Conservation (phyloP, 495 filamentous ascomycete species). For the Diplogelasinospora grovesii region DNA sequence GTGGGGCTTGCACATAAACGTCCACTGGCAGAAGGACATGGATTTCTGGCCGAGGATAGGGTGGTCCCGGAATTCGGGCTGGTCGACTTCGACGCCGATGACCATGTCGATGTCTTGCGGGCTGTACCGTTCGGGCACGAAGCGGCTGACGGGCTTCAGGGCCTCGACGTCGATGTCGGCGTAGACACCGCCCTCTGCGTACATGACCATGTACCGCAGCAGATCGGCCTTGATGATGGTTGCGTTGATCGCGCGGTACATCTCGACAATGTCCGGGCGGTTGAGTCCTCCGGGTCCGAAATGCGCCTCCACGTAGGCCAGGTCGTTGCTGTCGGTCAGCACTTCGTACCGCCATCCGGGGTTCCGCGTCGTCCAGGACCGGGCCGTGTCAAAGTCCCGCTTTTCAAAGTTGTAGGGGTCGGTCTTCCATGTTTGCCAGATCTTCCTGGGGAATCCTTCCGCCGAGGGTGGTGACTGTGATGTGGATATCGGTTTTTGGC, state of each 20-base stretch:
- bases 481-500: conserved; percentile 2
- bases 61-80: conserved; percentile 51
- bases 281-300: conserved; percentile 48
- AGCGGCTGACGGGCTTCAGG: conserved; percentile 37
- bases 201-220: conserved; percentile 49
- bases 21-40: conserved; percentile 60
- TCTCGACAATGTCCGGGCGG: conserved; percentile 50
- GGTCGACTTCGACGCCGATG: conserved; percentile 56
- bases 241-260: conserved; percentile 45
- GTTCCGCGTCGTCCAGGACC: conserved; percentile 52
- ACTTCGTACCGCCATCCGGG: conserved; percentile 54
- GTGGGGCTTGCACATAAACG: conserved; percentile 51
- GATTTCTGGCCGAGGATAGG: conserved; percentile 54
- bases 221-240: conserved; percentile 56
- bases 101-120: conserved; percentile 48
- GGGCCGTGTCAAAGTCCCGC: conserved; percentile 42
- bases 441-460: conserved; percentile 24
- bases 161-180: conserved; percentile 51
- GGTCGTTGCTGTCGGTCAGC: conserved; percentile 51
- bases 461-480: background rate
- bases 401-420: conserved; percentile 47
- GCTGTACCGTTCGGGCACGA: conserved; percentile 43
- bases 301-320: conserved; percentile 49
- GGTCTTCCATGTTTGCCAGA: conserved; percentile 62
- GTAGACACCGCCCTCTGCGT: conserved; percentile 49